Evolutionary conservation across 768 basidiomycete genomes (phyloP).

Genomic region (Agaricus sinodeliciosus): DNA sequence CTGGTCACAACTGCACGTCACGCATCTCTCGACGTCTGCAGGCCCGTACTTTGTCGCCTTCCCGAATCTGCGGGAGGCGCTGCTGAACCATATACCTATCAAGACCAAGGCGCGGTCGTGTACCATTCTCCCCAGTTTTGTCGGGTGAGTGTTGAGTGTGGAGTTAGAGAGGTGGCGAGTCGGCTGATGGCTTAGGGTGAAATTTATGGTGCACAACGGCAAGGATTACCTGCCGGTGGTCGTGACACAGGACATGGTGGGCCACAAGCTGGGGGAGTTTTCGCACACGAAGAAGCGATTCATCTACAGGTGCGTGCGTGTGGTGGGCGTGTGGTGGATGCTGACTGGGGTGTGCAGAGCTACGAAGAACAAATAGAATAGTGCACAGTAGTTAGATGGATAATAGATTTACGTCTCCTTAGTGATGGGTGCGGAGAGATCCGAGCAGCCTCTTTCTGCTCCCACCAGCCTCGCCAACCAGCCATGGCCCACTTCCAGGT

Average conservation of each 20-base stretch:
- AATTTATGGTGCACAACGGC: conserved; percentile 93
- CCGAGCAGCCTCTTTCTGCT: conserved; percentile 10
- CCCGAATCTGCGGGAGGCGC: conserved; percentile 76
- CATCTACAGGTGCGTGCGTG: conserved; percentile 65
- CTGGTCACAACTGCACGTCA: not conserved
- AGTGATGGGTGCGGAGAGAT: conserved; percentile 17
- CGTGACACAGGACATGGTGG: conserved; percentile 96
- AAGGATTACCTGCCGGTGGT: conserved; percentile 81
- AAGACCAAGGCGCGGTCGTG: conserved; percentile 84
- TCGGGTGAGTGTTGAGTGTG: conserved; percentile 57
- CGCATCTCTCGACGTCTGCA: conserved; percentile 22
- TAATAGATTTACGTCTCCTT: conserved; percentile 12
- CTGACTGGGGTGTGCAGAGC: not conserved
- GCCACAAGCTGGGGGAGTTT: conserved; percentile 97
- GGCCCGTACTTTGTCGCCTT: conserved; percentile 95
- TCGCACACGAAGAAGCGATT: conserved; percentile 85
- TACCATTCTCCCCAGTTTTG: conserved; percentile 92
- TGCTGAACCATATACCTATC: conserved; percentile 79
- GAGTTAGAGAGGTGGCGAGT: not conserved
- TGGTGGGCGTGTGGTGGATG: not conserved
- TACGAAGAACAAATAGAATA: conserved; percentile 8
- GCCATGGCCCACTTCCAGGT: conserved; percentile 34
- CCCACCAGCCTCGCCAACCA: conserved; percentile 2
- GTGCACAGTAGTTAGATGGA: not conserved
- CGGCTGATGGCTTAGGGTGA: conserved; percentile 41